Conservation (phyloP, 1,284 basidiomycete genomes). For the Cerioporus squamosus region DNA sequence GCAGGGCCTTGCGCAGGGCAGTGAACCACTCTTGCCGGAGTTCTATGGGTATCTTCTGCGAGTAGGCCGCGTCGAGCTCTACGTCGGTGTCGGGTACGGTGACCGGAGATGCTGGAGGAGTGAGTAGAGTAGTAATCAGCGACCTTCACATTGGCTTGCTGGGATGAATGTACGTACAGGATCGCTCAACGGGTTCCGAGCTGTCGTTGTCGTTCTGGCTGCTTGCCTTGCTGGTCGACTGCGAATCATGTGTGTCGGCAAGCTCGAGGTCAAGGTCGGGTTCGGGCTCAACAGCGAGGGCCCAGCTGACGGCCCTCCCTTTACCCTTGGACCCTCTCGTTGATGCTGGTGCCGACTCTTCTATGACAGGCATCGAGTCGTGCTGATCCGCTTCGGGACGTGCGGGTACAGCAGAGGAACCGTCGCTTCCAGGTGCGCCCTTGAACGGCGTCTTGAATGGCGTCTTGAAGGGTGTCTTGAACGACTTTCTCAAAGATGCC, state of each 20-base stretch:
- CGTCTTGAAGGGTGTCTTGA: conserved; percentile 40
- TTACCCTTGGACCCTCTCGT: background rate
- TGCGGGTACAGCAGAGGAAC: background rate
- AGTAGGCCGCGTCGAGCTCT: conserved; percentile 59
- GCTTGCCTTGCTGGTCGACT: background rate
- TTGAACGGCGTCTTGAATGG: conserved; percentile 19
- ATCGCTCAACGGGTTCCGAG: background rate
- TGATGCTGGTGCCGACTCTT: no score
- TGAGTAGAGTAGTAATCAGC: background rate
- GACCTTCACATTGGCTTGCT: no score
- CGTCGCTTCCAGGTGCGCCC: conserved; percentile 7
- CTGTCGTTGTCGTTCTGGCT: conserved; percentile 6
- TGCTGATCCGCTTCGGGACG: background rate
- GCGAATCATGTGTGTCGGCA: background rate
- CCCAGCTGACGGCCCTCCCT: background rate
- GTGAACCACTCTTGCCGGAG: conserved; percentile 37
- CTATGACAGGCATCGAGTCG: background rate
- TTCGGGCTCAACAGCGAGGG: background rate
- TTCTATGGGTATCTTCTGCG: conserved; percentile 58
- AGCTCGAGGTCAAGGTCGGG: background rate
- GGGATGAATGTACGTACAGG: conserved; percentile 1
- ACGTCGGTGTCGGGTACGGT: conserved; percentile 47
- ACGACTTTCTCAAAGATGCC: conserved; percentile 59
- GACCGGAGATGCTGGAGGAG: conserved; percentile 30
- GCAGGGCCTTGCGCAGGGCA: conserved; percentile 39